These are phyloP conservation scores for Edaphochlamys debaryana DNA, from an alignment of 139 green algal genomes.

Conservation along the genomic window DNA sequence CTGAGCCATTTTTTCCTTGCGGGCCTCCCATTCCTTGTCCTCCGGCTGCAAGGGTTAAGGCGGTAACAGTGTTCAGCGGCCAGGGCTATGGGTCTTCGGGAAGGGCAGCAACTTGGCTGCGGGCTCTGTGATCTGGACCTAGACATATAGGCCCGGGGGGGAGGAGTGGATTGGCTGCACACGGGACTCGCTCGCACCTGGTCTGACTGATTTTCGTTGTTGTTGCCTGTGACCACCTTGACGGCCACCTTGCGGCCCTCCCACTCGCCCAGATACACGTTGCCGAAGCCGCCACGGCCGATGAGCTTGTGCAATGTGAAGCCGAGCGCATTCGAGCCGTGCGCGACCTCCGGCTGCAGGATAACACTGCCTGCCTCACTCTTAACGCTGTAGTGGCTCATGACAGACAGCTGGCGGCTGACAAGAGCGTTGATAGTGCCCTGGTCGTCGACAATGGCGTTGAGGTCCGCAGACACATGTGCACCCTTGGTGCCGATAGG, in stretches of 20 bases:
- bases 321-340: constrained; percentile 28
- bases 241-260: constrained; percentile 50
- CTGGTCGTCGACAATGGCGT: constrained; percentile 59
- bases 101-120: too few relatives aligned
- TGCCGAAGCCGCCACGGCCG: constrained; percentile 54
- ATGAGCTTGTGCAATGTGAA: constrained; percentile 50
- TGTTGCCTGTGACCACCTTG: constrained; percentile 50
- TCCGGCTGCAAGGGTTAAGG: constrained; percentile 39
- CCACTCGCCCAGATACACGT: constrained; percentile 57
- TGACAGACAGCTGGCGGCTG: constrained; percentile 48
- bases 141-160: too few relatives aligned
- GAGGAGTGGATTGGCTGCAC: too few relatives aligned
- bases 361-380: constrained; percentile 32
- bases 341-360: constrained; percentile 34
- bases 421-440: constrained; percentile 57
- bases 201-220: constrained; percentile 9
- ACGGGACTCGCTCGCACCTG: too few relatives aligned
- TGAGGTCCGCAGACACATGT: constrained; percentile 52
- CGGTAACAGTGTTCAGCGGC: background rate
- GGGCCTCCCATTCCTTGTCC: constrained; percentile 59
- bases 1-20: constrained; percentile 63
- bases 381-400: constrained; percentile 53
- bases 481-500: background rate
- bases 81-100: background rate
- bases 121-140: too few relatives aligned